Percentiles rank a stretch among this genome's conserved stretches.
phyloP scores from a whole-genome alignment of 2,329 filamentous ascomycete genomes.

The Aspergillus pseudoviridinutans region DNA sequence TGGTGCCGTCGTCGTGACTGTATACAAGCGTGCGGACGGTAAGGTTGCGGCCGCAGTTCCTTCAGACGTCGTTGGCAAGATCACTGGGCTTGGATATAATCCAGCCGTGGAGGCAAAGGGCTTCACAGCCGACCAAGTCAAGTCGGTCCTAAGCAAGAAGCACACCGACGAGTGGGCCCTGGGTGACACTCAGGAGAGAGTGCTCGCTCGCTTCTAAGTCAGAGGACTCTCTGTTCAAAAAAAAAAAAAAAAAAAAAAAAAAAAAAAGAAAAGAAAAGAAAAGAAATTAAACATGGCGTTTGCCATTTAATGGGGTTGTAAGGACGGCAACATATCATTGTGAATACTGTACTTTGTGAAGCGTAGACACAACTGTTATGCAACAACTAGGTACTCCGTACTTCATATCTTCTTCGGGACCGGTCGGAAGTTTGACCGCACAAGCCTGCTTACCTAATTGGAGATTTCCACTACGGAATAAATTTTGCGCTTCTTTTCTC shows the following conservation, averaged over 20 bases:
- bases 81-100: conserved; percentile 78
- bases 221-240: too few relatives aligned
- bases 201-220: conserved; percentile 62
- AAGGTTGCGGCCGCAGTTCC: conserved; percentile 57
- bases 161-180: conserved; percentile 69
- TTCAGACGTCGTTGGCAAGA: conserved; percentile 60
- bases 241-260: too few relatives aligned
- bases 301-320: background rate
- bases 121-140: conserved; percentile 73
- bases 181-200: conserved; percentile 69
- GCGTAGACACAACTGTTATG: background rate
- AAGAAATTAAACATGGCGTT: background rate
- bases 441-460: conserved; percentile 10
- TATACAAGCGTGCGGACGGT: conserved; percentile 82
- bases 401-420: background rate
- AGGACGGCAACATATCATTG: background rate
- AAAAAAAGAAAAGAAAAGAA: background rate
- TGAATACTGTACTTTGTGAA: background rate
- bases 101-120: conserved; percentile 85
- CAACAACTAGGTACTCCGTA: background rate
- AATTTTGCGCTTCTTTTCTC: conserved; percentile 19
- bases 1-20: conserved; percentile 83
- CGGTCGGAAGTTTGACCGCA: background rate
- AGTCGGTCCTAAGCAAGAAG: conserved; percentile 66
- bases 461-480: conserved; percentile 6